Conservation (phyloP, 2,329 filamentous ascomycete species). For the Aspergillus neotritici region DNA sequence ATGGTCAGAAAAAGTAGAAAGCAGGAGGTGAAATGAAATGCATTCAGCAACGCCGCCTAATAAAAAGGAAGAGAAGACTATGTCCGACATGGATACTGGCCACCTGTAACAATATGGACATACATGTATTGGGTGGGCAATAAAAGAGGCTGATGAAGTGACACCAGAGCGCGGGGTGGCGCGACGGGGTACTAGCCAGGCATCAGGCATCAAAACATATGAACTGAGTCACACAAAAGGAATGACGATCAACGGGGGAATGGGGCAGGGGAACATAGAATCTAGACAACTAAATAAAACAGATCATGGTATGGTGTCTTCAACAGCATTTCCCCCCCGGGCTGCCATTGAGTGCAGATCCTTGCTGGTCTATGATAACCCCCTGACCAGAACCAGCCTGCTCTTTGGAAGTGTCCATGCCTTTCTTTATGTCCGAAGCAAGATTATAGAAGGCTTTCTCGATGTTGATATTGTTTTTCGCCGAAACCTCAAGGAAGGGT, state of each 20-base stretch:
- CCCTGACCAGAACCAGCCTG: conserved; percentile 49
- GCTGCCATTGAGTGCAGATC: conserved; percentile 46
- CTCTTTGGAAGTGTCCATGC: conserved; percentile 87
- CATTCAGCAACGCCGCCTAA: conserved; percentile 15
- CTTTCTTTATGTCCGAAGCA: conserved; percentile 96
- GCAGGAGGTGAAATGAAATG: conserved; percentile 6
- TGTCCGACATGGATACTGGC: background rate
- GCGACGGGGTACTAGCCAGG: background rate
- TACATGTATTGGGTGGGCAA: conserved; percentile 2
- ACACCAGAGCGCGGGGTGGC: background rate
- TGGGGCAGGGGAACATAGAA: too few relatives aligned
- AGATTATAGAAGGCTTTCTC: conserved; percentile 97
- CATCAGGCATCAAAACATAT: background rate
- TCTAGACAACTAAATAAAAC: conserved; percentile 1
- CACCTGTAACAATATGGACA: conserved; percentile 10
- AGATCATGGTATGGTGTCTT: conserved; percentile 13
- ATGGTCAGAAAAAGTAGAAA: conserved; percentile 2
- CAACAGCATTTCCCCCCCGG: conserved; percentile 73
- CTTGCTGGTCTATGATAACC: conserved; percentile 64
- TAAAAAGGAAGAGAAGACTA: conserved; percentile 13
- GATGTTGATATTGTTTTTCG: conserved; percentile 99
- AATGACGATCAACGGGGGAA: conserved; percentile 3
- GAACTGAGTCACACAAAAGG: conserved; percentile 2
- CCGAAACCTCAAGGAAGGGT: conserved; percentile 95
- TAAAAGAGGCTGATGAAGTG: background rate